These are phyloP conservation scores for Mitragyna speciosa DNA, from an alignment of 257 asterid genomes.

Conservation along the genomic window DNA sequence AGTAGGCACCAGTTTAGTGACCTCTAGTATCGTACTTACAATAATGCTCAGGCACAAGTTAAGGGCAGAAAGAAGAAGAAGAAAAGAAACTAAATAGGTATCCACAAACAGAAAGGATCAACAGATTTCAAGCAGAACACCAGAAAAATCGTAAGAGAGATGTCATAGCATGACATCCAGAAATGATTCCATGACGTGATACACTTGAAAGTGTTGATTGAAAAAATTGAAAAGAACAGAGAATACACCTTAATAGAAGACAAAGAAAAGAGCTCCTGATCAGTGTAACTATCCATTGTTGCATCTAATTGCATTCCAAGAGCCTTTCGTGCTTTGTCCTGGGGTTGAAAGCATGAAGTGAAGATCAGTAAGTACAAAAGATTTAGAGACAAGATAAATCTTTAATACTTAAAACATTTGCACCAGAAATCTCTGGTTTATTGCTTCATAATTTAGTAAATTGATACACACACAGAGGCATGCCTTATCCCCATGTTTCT, in stretches of 20 bases:
- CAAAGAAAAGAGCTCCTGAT: conserved; percentile 73
- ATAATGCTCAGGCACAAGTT: too few relatives aligned
- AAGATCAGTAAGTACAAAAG: conserved; percentile 2
- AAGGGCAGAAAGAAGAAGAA: too few relatives aligned
- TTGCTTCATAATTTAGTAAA: not conserved
- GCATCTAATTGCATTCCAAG: conserved; percentile 71
- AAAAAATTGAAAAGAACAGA: not conserved
- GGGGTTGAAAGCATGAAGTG: conserved; percentile 22
- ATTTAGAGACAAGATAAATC: not conserved
- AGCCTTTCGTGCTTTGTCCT: conserved; percentile 95
- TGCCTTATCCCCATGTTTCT: too few relatives aligned
- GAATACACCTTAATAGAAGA: conserved; percentile 67
- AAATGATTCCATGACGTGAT: not conserved
- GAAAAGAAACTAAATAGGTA: too few relatives aligned
- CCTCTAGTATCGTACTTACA: not conserved
- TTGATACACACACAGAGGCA: not conserved
- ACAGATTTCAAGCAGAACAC: not conserved
- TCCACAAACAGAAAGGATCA: not conserved
- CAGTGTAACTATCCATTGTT: conserved; percentile 67
- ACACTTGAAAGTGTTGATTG: not conserved
- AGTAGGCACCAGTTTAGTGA: too few relatives aligned
- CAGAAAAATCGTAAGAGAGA: not conserved
- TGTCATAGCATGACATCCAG: not conserved
- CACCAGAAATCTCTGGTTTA: not conserved
- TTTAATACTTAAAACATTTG: not conserved